A percentile compares a stretch with the other conserved stretches of the same genome.
phyloP scores from a whole-genome alignment of 1,139 yeast species.

The Suhomyces kunorum region DNA sequence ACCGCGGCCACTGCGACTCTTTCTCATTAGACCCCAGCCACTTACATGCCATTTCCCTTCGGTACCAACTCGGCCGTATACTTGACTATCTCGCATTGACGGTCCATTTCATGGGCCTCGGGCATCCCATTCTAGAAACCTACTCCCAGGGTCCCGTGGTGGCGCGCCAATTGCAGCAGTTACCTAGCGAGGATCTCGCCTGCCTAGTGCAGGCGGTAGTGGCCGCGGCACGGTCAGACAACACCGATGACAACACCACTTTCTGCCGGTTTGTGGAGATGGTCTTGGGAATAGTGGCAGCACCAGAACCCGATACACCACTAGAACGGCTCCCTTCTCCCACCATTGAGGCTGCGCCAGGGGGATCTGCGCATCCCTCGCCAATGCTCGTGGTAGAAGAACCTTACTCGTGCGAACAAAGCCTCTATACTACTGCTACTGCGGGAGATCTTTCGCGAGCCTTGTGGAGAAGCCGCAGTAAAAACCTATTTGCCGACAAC shows the following conservation, averaged over 20 bases:
- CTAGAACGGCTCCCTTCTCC: conserved; percentile 4
- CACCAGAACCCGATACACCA: background rate
- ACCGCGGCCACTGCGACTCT: background rate
- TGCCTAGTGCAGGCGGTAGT: background rate
- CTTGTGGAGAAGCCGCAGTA: too few relatives aligned
- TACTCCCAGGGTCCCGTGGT: background rate
- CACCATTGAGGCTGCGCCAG: background rate
- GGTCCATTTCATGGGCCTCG: background rate
- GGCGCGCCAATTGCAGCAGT: background rate
- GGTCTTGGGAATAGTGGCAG: background rate
- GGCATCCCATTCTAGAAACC: conserved; percentile 1
- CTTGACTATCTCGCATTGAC: conserved; percentile 3
- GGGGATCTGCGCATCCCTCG: too few relatives aligned
- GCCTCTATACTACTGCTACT: too few relatives aligned
- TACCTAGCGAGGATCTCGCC: background rate
- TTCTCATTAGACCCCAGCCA: conserved; percentile 3
- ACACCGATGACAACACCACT: background rate
- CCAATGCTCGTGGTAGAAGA: too few relatives aligned
- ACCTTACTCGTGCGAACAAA: too few relatives aligned
- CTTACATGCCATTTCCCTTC: background rate
- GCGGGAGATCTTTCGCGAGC: too few relatives aligned
- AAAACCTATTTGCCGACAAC: too few relatives aligned
- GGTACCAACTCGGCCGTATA: background rate
- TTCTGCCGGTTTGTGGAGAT: background rate
- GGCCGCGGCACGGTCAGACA: background rate